phyloP scores from a whole-genome alignment of 2,329 filamentous ascomycete genomes.

The Aspergillus sp. region DNA sequence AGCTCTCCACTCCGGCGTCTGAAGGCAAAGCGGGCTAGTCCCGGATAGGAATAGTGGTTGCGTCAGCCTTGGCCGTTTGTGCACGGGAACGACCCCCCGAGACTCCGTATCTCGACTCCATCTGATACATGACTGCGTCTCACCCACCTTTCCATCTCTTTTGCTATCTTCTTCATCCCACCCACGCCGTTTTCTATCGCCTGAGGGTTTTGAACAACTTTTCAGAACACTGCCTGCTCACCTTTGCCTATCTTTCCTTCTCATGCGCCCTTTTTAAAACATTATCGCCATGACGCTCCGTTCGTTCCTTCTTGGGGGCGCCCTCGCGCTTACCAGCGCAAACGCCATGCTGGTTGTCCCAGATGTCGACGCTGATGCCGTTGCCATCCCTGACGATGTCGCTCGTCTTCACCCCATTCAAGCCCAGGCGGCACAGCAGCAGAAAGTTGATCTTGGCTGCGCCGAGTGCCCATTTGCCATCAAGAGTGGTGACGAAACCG shows the following conservation, averaged over 20 bases:
- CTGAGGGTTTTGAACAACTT: background rate
- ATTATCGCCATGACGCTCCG: conserved; percentile 34
- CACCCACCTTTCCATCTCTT: background rate
- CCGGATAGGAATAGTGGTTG: background rate
- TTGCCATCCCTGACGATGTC: conserved; percentile 25
- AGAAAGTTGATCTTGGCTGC: conserved; percentile 35
- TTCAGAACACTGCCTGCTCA: background rate
- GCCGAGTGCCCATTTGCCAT: conserved; percentile 42
- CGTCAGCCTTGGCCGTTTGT: conserved; percentile 5
- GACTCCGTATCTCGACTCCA: background rate
- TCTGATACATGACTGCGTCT: background rate
- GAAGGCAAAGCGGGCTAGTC: background rate
- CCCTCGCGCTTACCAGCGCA: conserved; percentile 34
- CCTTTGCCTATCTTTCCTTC: conserved; percentile 5
- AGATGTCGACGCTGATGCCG: conserved; percentile 29
- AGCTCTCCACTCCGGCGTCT: conserved; percentile 1
- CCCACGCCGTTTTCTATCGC: background rate
- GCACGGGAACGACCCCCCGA: background rate
- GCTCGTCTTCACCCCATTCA: conserved; percentile 27
- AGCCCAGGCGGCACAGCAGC: conserved; percentile 25
- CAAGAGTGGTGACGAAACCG: conserved; percentile 35
- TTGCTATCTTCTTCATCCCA: conserved; percentile 5
- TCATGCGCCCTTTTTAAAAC: conserved; percentile 13
- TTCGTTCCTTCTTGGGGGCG: conserved; percentile 36
- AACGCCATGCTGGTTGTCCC: conserved; percentile 41